These are phyloP conservation scores for Gossypium arboreum DNA, from an alignment of 345 rosid species.

Conservation along the genomic window DNA sequence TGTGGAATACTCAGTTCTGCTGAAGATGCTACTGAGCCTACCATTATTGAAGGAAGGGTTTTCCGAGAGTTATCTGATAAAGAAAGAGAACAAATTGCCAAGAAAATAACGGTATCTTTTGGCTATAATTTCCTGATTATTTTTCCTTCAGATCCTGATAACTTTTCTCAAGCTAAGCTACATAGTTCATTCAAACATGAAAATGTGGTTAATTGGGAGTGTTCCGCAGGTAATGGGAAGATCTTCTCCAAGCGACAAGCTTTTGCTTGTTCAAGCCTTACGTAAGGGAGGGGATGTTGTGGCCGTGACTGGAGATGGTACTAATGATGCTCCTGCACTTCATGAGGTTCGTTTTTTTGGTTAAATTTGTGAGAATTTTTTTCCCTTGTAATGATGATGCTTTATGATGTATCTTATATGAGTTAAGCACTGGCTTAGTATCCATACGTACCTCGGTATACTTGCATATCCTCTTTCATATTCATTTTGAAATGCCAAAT, in stretches of 20 bases:
- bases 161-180: constrained; percentile 1
- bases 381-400: neutral
- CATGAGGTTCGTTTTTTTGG: constrained; percentile 62
- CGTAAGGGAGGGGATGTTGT: constrained; percentile 92
- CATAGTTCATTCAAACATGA: neutral
- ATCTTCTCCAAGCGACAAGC: constrained; percentile 92
- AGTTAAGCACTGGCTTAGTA: neutral
- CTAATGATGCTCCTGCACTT: constrained; percentile 99
- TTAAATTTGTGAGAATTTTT: neutral
- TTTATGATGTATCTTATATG: neutral
- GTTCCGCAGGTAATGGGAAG: constrained; percentile 88
- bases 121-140: neutral
- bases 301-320: constrained; percentile 99
- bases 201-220: constrained; percentile 6
- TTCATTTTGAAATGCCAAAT: neutral
- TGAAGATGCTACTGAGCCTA: constrained; percentile 49
- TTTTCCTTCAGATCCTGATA: constrained; percentile 15
- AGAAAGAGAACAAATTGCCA: constrained; percentile 79
- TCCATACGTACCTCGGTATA: neutral
- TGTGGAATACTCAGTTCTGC: constrained; percentile 81
- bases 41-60: constrained; percentile 77
- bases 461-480: constrained; percentile 1
- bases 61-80: constrained; percentile 77
- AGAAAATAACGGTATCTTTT: constrained; percentile 63
- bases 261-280: constrained; percentile 93